Base-by-base conservation (phyloP, 2,329 filamentous ascomycete genomes). In the Talaromyces sp. region DNA sequence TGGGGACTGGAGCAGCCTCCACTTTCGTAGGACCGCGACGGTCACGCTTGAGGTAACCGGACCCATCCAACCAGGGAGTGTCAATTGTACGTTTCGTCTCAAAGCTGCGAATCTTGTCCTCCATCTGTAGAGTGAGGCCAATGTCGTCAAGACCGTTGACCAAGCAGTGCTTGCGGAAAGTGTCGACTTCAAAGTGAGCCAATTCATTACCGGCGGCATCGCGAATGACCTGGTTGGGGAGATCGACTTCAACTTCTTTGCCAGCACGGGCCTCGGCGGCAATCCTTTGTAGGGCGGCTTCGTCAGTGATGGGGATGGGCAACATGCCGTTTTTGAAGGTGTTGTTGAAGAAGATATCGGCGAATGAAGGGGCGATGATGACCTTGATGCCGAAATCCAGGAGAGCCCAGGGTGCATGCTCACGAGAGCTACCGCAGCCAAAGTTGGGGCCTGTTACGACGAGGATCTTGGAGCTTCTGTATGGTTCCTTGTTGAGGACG, bases 301-400 rank as follows among this genome's bases (percentile, higher is more conserved):
- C 80, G 76, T 94, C 87, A 37, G 85, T 81, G 74, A 98, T 90
- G 66, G 85, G 81, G 67, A 98, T 87, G 57, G 94, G 93, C 68
- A 98, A 84, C 95, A 98, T 98, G 82, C 94, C 94, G 83, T 99
- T 99, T 86, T 99, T 98, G 87, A 97, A 98, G n/a, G 91, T 95
- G 84, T 99, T 99, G 87, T 97, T 97, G 87, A 94, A 96, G 87
- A 97, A 97, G 79, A 99, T 99, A 75, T 96, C 92, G 66, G 90
- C 91, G 70, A 87, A 91, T 1, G 90, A 93, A 1, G 92, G 92
- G 0, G 94, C 95, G 71, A 98, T 96, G 73, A 98, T 85, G 77
- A 90, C 94, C 76, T 90, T 92, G 82, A 99, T 97, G 70, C 95
- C 95, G 72, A 98, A 98, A 80, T 98, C 95, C 65, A 96, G 88